Base-by-base conservation (phyloP, 148 eudicot genomes). In the Rhododendron williamsianum region DNA sequence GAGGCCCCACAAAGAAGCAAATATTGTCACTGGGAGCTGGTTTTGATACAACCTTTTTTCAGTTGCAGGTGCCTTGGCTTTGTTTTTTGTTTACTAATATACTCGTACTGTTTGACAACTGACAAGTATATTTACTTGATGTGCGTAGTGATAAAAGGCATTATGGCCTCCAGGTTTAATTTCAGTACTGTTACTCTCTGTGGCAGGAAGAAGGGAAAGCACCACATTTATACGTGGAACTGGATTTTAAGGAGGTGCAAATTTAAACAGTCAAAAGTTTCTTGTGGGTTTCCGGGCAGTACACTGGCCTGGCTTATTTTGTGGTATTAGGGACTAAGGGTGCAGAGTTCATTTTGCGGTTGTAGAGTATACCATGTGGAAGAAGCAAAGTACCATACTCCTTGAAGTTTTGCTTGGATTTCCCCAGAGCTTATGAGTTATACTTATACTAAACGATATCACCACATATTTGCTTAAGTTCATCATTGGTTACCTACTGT, bases 21-120 rank as follows among this genome's bases (percentile, higher is more conserved):
- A 91, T 97, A 82, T 84, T 97, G 86, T 97, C 99, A 19, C 94
- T 97, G 84, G 99, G 98, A 86, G 98, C 99, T 76, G 98, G 98
- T 83, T 97, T 97, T 90, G 99, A 97, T 89, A 97, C 99, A 25
- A 97, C 98, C 80, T 97, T 89, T 91, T 97, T 97, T 87, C 96
- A 93, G 93, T 87, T 97, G 91, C 93, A 95, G 98, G 99, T 94
- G 65, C 73, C 67, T 27, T 35, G 27, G 18, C 58, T 78, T 78
- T 38, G 43, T 84, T 81, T 27, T 67, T 71, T 71, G 18, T 71
- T 30, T 27, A 30, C 76, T 71, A 11, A 71, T 30, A 27, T 71
- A 71, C 38, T 71, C 2, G 5, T 41, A 6, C 16, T 2, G 27
- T 21, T 45, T 10, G 51, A 46, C 30, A 78, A 10, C 21, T 41